These are phyloP conservation scores for Trichoderma arundinaceum DNA, from an alignment of 2,329 filamentous ascomycete genomes.

Conservation along the genomic window DNA sequence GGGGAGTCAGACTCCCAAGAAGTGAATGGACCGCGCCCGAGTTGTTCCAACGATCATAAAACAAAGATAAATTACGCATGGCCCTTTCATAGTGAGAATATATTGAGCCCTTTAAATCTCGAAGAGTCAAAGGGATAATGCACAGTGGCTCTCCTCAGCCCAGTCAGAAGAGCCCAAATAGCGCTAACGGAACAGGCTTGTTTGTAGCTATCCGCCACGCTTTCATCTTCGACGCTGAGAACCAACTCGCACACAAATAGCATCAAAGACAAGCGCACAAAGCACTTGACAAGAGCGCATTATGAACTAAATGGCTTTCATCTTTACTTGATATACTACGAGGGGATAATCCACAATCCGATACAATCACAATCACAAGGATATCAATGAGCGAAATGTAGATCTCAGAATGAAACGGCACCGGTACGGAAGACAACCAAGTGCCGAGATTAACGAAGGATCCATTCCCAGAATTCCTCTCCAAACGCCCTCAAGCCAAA, in stretches of 20 bases:
- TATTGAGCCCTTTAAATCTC: too few relatives aligned
- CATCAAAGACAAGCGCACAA: not conserved
- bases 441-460: slow-evolving; percentile 65
- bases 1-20: too few relatives aligned
- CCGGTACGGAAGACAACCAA: slow-evolving; percentile 54
- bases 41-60: too few relatives aligned
- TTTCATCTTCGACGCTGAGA: not conserved
- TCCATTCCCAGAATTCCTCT: slow-evolving; percentile 53
- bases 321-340: not conserved
- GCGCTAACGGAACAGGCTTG: not conserved
- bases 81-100: too few relatives aligned
- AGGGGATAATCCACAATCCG: not conserved
- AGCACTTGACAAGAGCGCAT: not conserved
- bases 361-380: not conserved
- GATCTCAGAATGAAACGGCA: slow-evolving; percentile 65
- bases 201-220: not conserved
- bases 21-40: too few relatives aligned
- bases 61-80: too few relatives aligned
- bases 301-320: not conserved
- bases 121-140: too few relatives aligned
- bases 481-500: slow-evolving; percentile 48
- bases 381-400: slow-evolving; percentile 48
- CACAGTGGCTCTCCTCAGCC: too few relatives aligned
- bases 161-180: not conserved
- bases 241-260: not conserved